Evolutionary conservation across 371 early-diverging fungal genomes (phyloP), one percentile per base, ranked within the genome.

Genomic region (Gilbertella persicaria): DNA sequence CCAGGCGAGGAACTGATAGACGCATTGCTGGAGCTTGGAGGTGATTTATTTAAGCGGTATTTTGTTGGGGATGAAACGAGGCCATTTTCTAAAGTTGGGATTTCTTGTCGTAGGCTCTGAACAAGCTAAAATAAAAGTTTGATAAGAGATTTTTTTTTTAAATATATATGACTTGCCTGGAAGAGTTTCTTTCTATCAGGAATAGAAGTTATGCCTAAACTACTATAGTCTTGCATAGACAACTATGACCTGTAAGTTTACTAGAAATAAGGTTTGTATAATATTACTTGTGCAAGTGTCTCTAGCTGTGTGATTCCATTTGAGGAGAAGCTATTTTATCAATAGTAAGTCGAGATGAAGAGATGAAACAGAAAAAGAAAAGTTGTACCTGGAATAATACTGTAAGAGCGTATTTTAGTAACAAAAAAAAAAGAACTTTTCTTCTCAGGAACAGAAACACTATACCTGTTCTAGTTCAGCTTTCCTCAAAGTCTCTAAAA

Each of bases 181-280:
- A 88, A 89, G 45, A 74, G 70, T 62, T 82, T 67, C 50, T 90
- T 88, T 43, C 91, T 66, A 61, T 91, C 91, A 36, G 87, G 84
- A 78, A 86, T 84, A 29, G 80, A 73, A 38, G 79, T 80, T 13
- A 91, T 85, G 14, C 91, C 91, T 39, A 89, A 66, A 14, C 79
- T 64, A 47, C 71, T 77, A 55, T 89, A 91, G 69, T 89, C 90
- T 62, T 85, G 86, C 87, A 91, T 86, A 30, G 86, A 85, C 50
- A 91, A 69, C 78, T 84, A 35, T 38, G 1, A 14, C 3, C n/a
- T 17, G 19, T n/a, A n/a, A n/a, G n/a, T n/a, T n/a, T n/a, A n/a
- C n/a, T n/a, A 40, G 20, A 2, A 17, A 40, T 40, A 43, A 40
- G 20, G 19, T 20, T 19, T 20, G 17, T 4, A 20, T 23, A 5